Evolutionary conservation across 176 grass and related monocot genomes (phyloP).

Genomic region (Elymus sibiricus): DNA sequence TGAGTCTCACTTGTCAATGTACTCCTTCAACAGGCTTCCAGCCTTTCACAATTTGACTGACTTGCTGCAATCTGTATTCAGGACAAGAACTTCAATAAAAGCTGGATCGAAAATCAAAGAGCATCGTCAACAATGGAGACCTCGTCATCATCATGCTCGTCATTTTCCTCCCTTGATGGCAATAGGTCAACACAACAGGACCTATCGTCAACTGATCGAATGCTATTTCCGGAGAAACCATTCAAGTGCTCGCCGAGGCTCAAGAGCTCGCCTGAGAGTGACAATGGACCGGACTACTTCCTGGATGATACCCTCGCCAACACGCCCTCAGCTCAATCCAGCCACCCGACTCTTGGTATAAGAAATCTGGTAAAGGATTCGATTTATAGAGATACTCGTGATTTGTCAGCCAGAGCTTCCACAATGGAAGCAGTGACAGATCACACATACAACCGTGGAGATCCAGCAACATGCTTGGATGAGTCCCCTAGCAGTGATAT

Average conservation of each 20-base stretch:
- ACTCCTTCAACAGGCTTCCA: neutral
- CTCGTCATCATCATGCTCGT: conserved; percentile 82
- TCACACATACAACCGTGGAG: conserved; percentile 32
- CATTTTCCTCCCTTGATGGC: conserved; percentile 84
- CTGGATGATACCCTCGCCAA: conserved; percentile 22
- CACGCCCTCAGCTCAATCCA: conserved; percentile 24
- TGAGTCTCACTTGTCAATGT: conserved; percentile 32
- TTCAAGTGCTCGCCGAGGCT: conserved; percentile 60
- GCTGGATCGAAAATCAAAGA: conserved; percentile 63
- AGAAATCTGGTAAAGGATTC: conserved; percentile 86
- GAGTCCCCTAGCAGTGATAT: conserved; percentile 15
- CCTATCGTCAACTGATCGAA: conserved; percentile 57
- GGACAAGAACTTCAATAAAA: conserved; percentile 78
- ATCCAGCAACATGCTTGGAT: conserved; percentile 40
- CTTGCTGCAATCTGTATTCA: conserved; percentile 35
- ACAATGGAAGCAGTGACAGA: conserved; percentile 46
- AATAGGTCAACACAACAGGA: conserved; percentile 80
- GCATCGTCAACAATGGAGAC: conserved; percentile 48
- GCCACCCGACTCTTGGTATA: conserved; percentile 47
- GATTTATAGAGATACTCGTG: conserved; percentile 63
- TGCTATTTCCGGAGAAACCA: conserved; percentile 59
- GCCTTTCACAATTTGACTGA: conserved; percentile 5
- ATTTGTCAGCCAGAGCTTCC: conserved; percentile 55
- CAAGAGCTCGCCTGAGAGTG: conserved; percentile 55
- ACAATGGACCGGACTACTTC: conserved; percentile 19